Conservation (phyloP, 2,329 filamentous ascomycete genomes). For the Aspergillus pseudoterreus region DNA sequence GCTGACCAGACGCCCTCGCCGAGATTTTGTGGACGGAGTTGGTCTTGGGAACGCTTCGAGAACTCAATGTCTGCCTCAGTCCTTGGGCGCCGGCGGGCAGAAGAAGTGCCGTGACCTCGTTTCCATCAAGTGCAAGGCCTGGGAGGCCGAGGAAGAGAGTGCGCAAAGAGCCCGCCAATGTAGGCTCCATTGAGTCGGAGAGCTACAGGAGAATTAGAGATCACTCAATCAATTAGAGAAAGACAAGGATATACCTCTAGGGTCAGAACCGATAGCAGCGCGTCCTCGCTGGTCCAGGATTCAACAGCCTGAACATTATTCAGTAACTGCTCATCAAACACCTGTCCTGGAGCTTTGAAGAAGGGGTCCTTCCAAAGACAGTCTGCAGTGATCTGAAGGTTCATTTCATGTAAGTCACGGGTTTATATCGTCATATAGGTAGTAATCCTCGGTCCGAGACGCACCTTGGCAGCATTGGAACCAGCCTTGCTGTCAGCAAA, state of each 20-base stretch:
- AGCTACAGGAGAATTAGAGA: constrained; percentile 6
- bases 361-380: constrained; percentile 21
- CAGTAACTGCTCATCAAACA: constrained; percentile 16
- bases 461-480: constrained; percentile 3
- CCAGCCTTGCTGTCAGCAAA: not conserved
- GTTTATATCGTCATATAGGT: not conserved
- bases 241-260: constrained; percentile 30
- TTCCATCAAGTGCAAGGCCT: constrained; percentile 47
- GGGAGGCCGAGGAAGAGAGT: constrained; percentile 45
- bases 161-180: constrained; percentile 26
- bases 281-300: constrained; percentile 25
- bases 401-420: not conserved
- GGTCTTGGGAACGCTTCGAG: constrained; percentile 3
- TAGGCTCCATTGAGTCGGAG: too few relatives aligned
- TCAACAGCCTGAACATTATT: constrained; percentile 37
- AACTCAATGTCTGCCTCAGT: not conserved
- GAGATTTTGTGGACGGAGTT: constrained; percentile 1
- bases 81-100: constrained; percentile 36
- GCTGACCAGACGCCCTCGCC: not conserved
- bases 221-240: constrained; percentile 3
- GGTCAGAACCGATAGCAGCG: constrained; percentile 18
- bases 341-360: constrained; percentile 8
- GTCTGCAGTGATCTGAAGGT: constrained; percentile 14
- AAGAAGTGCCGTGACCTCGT: constrained; percentile 56
- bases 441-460: not conserved